Percentiles rank a stretch among this genome's conserved stretches.
Evolutionary conservation across 805 yeast genomes (phyloP).

Genomic region (Yamadazyma insecticola): DNA sequence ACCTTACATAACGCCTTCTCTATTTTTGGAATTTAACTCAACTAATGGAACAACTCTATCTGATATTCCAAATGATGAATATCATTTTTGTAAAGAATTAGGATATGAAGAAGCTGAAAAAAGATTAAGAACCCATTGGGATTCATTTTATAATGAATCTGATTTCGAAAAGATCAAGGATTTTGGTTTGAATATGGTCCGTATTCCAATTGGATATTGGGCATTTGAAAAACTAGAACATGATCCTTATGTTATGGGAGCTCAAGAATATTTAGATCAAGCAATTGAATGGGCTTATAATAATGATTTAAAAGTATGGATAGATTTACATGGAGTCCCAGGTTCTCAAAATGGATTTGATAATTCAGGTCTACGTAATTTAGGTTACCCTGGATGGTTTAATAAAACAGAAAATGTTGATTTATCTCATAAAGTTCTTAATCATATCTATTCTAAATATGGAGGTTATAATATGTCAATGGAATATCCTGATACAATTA

Average conservation of each 20-base stretch:
- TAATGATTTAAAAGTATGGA: slow-evolving; percentile 60
- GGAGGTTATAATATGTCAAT: slow-evolving; percentile 17
- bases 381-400: slow-evolving; percentile 33
- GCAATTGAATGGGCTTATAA: slow-evolving; percentile 67
- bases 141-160: slow-evolving; percentile 51
- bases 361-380: slow-evolving; percentile 64
- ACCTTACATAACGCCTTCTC: slow-evolving; percentile 65
- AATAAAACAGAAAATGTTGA: slow-evolving; percentile 22
- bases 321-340: slow-evolving; percentile 79
- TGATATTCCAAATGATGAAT: slow-evolving; percentile 57
- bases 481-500: slow-evolving; percentile 25
- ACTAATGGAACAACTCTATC: slow-evolving; percentile 16
- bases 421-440: slow-evolving; percentile 28
- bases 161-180: slow-evolving; percentile 51
- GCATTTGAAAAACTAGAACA: slow-evolving; percentile 48
- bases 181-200: slow-evolving; percentile 60
- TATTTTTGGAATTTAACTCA: slow-evolving; percentile 37
- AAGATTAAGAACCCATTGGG: slow-evolving; percentile 52
- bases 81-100: slow-evolving; percentile 42
- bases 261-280: slow-evolving; percentile 57
- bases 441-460: slow-evolving; percentile 29
- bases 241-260: slow-evolving; percentile 70
- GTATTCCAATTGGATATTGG: slow-evolving; percentile 83
- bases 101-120: slow-evolving; percentile 42
- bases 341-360: slow-evolving; percentile 89